Evolutionary conservation across 208 protist genomes (phyloP).

Genomic region (Phytomonas sp.): DNA sequence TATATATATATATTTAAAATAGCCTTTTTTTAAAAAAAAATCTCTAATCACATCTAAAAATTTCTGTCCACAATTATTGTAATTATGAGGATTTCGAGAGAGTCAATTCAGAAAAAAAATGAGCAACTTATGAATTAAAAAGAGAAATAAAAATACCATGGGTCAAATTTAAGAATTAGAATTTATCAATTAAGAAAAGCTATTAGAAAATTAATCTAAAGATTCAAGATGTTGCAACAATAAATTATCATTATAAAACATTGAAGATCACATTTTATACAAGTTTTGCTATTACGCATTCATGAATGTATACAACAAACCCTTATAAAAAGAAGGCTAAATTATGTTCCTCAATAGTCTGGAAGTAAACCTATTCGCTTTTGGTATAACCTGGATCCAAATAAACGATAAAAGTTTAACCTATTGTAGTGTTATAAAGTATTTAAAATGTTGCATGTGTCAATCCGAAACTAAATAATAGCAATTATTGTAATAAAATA

Average conservation of each 20-base stretch:
- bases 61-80: no score
- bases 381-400: not conserved
- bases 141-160: no score
- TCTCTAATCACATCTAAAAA: not conserved
- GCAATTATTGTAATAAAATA: no score
- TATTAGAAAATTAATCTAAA: conserved; percentile 9
- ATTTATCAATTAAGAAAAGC: no score
- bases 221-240: not conserved
- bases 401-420: not conserved
- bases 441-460: no score
- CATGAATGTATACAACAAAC: not conserved
- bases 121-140: no score
- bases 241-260: conserved; percentile 4
- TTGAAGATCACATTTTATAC: not conserved
- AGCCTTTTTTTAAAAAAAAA: not conserved
- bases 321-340: not conserved
- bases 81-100: no score
- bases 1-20: conserved; percentile 11
- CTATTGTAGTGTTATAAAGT: not conserved
- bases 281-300: not conserved
- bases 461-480: no score
- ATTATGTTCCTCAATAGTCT: not conserved
- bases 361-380: not conserved
- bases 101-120: no score
- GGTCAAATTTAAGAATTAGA: no score